Base-by-base conservation (phyloP, 1,139 yeast species). In the Magnusiomyces fungicola region DNA sequence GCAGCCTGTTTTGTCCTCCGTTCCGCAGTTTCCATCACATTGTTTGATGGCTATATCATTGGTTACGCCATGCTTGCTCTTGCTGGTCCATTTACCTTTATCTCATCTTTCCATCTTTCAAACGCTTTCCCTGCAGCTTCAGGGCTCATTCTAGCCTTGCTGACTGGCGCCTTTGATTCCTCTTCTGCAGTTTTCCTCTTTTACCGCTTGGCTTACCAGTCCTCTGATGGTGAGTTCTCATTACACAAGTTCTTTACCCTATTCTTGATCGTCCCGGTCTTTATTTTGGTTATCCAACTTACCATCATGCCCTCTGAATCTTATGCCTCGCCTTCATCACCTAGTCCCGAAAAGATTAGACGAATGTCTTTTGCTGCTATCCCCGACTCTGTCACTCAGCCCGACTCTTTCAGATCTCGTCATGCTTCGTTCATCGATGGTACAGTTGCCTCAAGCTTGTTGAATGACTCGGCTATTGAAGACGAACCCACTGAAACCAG, bases 81-180 rank as follows among this genome's bases (percentile, higher is more conserved):
- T 48, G 90, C 92, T 3, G 94, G 95, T 1, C 95, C 95, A 6
- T 85, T 85, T 64, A 83, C 83, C 19, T 84, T 82, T 61, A 83
- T 86, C 51, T 80, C 90, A n/a, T 76, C 85, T 48, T 81, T 85
- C 72, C 94, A 85, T 58, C 69, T 84, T 58, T 82, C 92, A 3
- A 83, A 81, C 60, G 72, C 83, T 18, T 81, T 83, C 68, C 94
- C 94, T 2, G 73, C 73, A 49, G 75, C 74, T 59, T 80, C 89
- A 3, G 95, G 95, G 1, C 70, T 82, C 47, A 73, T 84, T 43
- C 65, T 86, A 57, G 92, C 94, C 0, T 62, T 82, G 18, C 68
- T 86, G 48, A 82, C 92, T 1, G 94, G 94, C 12, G 82, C 89
- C 0, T 81, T 84, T 58, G 94, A 86, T 62, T 76, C 90, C 0